These are phyloP conservation scores for Platismatia glauca DNA, from an alignment of 495 filamentous ascomycete genomes.

Conservation along the genomic window DNA sequence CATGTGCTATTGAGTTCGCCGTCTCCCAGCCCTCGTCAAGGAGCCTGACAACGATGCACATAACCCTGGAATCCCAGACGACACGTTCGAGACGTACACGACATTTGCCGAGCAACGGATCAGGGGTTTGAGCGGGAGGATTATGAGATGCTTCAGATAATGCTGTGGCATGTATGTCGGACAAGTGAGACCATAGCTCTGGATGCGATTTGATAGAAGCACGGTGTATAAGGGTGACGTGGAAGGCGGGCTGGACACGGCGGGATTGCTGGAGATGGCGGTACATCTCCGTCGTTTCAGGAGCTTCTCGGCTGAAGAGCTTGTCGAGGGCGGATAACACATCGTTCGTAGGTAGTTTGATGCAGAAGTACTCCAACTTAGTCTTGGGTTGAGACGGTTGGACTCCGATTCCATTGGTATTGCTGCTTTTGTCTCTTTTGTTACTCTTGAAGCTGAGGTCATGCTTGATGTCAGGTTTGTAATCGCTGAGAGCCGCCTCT, in stretches of 20 bases:
- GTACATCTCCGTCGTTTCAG: conserved; percentile 56
- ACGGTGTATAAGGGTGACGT: conserved; percentile 88
- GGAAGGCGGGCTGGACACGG: conserved; percentile 77
- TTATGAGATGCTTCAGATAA: conserved; percentile 25
- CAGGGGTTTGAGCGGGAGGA: conserved; percentile 11
- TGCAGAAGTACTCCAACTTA: conserved; percentile 77
- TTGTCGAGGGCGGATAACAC: conserved; percentile 56
- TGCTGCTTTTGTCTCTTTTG: conserved; percentile 35
- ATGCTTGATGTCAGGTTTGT: conserved; percentile 66
- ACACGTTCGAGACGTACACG: conserved; percentile 56
- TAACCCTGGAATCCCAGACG: conserved; percentile 72
- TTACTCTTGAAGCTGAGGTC: conserved; percentile 47
- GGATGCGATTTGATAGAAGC: conserved; percentile 47
- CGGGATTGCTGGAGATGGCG: conserved; percentile 59
- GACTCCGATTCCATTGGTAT: conserved; percentile 20
- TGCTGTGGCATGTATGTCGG: conserved; percentile 31
- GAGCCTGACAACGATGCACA: conserved; percentile 78
- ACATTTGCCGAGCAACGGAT: conserved; percentile 40
- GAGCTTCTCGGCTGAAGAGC: conserved; percentile 45
- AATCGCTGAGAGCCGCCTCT: conserved; percentile 62
- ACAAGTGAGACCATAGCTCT: conserved; percentile 57
- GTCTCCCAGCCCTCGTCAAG: conserved; percentile 53
- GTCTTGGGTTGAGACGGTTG: conserved; percentile 27
- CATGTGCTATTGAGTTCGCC: conserved; percentile 70
- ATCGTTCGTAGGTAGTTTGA: conserved; percentile 50